phyloP scores from a whole-genome alignment of 1,284 basidiomycete species.

The Ustilago crameri region DNA sequence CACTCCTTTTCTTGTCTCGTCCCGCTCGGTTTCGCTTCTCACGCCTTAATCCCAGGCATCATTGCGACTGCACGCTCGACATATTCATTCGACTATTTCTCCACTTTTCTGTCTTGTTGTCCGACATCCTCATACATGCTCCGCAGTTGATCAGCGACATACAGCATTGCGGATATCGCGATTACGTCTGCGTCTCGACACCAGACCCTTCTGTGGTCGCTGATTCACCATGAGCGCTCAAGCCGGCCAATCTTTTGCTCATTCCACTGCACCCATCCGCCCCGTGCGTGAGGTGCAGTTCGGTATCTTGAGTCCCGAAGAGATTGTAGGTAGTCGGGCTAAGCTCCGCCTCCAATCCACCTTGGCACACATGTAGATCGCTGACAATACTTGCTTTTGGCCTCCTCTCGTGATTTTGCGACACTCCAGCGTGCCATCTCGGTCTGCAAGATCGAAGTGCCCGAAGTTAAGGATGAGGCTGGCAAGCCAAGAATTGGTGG shows the following conservation, averaged over 20 bases:
- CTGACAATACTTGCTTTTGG: conserved; percentile 14
- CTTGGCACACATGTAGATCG: conserved; percentile 5
- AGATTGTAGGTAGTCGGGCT: conserved; percentile 75
- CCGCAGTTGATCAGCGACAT: conserved; percentile 18
- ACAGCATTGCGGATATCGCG: conserved; percentile 12
- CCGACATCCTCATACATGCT: conserved; percentile 28
- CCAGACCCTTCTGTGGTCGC: conserved; percentile 3
- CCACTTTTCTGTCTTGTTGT: conserved; percentile 3
- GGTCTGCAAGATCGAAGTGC: conserved; percentile 96
- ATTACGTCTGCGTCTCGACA: conserved; percentile 17
- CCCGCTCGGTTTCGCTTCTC: no score
- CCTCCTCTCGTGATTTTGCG: neutral
- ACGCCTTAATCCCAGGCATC: no score
- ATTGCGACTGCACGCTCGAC: neutral
- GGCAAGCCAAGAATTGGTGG: conserved; percentile 87
- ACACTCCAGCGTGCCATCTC: conserved; percentile 86
- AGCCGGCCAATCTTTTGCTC: conserved; percentile 72
- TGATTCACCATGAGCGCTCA: conserved; percentile 46
- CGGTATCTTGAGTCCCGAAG: conserved; percentile 98
- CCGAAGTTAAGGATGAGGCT: conserved; percentile 95
- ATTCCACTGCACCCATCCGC: conserved; percentile 86
- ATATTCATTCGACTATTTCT: neutral
- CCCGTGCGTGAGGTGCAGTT: conserved; percentile 96
- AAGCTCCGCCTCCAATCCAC: conserved; percentile 18
- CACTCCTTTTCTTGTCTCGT: no score